Evolutionary conservation across 352 stramenopile genomes (phyloP).

Genomic region (Phytophthora pluvialis): DNA sequence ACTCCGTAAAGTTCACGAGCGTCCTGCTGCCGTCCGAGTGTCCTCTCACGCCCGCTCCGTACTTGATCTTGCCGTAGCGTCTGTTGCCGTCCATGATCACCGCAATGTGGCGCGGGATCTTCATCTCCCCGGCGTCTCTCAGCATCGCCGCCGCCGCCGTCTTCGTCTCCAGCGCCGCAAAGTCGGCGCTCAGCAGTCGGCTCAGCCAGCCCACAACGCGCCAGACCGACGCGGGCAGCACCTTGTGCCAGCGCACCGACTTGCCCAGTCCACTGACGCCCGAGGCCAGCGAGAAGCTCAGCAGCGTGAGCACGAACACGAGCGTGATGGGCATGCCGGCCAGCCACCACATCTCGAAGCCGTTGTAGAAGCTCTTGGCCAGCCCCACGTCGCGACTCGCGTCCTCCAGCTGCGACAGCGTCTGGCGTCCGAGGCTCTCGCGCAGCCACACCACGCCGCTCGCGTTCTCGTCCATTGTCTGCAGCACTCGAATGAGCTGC

Average conservation of each 20-base stretch:
- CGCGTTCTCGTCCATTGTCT: constrained; percentile 71
- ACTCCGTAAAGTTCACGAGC: constrained; percentile 96
- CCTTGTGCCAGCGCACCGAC: constrained; percentile 38
- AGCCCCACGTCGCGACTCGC: constrained; percentile 36
- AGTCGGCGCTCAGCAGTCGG: constrained; percentile 16
- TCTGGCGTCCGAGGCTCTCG: constrained; percentile 63
- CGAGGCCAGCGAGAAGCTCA: constrained; percentile 76
- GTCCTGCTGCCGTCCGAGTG: constrained; percentile 96
- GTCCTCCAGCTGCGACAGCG: constrained; percentile 54
- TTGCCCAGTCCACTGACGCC: constrained; percentile 59
- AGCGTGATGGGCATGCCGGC: constrained; percentile 79
- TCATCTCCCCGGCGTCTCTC: constrained; percentile 23
- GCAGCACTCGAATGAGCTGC: constrained; percentile 4
- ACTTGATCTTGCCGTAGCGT: constrained; percentile 91
- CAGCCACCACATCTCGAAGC: constrained; percentile 89
- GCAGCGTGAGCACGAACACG: constrained; percentile 72
- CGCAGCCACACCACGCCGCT: constrained; percentile 60
- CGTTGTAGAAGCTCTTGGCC: constrained; percentile 72
- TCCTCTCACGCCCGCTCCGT: constrained; percentile 79
- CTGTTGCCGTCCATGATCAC: constrained; percentile 98
- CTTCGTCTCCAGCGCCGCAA: constrained; percentile 19
- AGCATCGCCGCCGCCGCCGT: constrained; percentile 5
- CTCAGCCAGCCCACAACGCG: constrained; percentile 23
- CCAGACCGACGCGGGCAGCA: constrained; percentile 19
- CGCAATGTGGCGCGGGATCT: constrained; percentile 90